Evolutionary conservation across 192 early-diverging fungal species (phyloP).

Genomic region (Anaeromyces robustus): DNA sequence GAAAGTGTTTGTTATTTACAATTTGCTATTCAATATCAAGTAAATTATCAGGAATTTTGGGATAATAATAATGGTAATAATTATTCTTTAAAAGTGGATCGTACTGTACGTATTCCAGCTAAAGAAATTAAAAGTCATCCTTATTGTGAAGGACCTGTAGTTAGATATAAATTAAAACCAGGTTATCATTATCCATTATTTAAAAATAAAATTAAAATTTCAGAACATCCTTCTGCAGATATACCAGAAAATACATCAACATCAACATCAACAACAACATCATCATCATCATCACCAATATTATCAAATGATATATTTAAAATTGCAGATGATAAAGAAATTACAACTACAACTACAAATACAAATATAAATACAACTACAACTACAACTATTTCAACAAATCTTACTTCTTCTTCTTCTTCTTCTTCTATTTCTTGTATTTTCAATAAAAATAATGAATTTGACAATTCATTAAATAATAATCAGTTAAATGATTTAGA

Average conservation of each 20-base stretch:
- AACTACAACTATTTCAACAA: too few relatives aligned
- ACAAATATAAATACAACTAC: too few relatives aligned
- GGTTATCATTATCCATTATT: neutral
- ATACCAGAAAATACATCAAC: neutral
- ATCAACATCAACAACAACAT: too few relatives aligned
- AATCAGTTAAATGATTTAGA: too few relatives aligned
- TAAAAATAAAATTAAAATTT: neutral
- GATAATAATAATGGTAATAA: neutral
- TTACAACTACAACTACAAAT: too few relatives aligned
- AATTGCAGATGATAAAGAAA: too few relatives aligned
- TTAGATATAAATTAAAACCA: neutral
- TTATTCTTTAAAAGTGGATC: neutral
- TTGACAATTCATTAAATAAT: too few relatives aligned
- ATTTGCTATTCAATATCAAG: neutral
- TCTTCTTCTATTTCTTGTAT: too few relatives aligned
- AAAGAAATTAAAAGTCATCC: neutral
- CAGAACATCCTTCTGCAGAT: neutral
- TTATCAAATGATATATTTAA: too few relatives aligned
- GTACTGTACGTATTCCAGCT: neutral
- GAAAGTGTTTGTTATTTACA: neutral
- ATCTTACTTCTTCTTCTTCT: too few relatives aligned
- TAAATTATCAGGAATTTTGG: neutral
- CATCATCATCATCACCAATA: too few relatives aligned
- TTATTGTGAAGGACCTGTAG: neutral
- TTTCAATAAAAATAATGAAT: too few relatives aligned